Evolutionary conservation across 495 filamentous ascomycete species (phyloP).

Genomic region (Pseudotulostoma volvatum): DNA sequence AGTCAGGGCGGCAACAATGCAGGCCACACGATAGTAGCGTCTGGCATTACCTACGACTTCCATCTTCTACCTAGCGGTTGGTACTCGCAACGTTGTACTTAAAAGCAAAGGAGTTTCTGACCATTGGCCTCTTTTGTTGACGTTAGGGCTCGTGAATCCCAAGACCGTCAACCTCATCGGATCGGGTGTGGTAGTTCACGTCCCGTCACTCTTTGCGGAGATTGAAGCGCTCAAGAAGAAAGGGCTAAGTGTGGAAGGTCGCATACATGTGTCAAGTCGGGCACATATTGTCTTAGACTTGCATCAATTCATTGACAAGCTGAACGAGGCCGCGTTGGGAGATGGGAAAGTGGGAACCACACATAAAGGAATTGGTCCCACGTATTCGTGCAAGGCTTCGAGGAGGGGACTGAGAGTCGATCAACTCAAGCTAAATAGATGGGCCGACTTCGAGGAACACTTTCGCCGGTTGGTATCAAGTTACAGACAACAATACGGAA

Average conservation of each 20-base stretch:
- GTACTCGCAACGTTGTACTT: too few relatives aligned
- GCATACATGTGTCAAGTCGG: conserved; percentile 67
- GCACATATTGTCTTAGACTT: conserved; percentile 75
- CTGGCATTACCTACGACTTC: conserved; percentile 47
- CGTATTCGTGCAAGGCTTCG: conserved; percentile 67
- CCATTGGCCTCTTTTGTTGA: conserved; percentile 46
- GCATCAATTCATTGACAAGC: conserved; percentile 64
- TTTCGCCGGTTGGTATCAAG: conserved; percentile 43
- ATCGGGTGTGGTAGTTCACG: conserved; percentile 69
- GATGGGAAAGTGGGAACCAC: conserved; percentile 44
- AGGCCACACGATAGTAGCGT: conserved; percentile 44
- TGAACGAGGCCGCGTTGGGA: conserved; percentile 64
- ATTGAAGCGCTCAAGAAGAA: conserved; percentile 52
- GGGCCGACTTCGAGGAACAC: too few relatives aligned
- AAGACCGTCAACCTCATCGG: conserved; percentile 71
- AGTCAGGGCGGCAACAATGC: conserved; percentile 15
- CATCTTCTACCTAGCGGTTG: conserved; percentile 50
- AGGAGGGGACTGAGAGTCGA: conserved; percentile 58
- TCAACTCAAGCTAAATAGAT: too few relatives aligned
- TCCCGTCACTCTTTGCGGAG: conserved; percentile 80
- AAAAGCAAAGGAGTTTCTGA: too few relatives aligned
- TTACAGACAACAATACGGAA: conserved; percentile 60
- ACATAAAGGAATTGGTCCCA: conserved; percentile 57
- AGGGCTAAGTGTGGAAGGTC: conserved; percentile 46
- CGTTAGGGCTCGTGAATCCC: conserved; percentile 67